These are phyloP conservation scores for Aspergillus ibericus DNA, from an alignment of 2,329 filamentous ascomycete species.

Conservation along the genomic window DNA sequence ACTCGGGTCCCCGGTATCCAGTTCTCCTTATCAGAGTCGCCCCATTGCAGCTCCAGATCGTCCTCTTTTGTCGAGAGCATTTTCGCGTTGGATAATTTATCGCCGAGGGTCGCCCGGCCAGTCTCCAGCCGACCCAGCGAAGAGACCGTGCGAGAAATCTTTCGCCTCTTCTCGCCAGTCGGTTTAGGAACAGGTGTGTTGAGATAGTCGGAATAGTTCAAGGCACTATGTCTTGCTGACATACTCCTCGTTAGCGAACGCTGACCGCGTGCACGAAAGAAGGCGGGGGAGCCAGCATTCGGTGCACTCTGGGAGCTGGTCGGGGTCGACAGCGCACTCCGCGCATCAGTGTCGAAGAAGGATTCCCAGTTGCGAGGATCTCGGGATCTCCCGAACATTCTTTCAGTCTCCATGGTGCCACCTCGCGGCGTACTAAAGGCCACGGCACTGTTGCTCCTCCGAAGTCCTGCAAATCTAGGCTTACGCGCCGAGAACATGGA, in stretches of 20 bases:
- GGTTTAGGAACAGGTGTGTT: constrained; percentile 51
- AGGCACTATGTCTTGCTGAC: constrained; percentile 56
- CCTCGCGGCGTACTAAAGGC: constrained; percentile 56
- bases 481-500: constrained; percentile 50
- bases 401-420: constrained; percentile 51
- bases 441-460: constrained; percentile 70
- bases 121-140: constrained; percentile 64
- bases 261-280: constrained; percentile 71
- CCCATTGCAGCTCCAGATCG: constrained; percentile 51
- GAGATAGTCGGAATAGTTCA: constrained; percentile 42
- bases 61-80: constrained; percentile 32
- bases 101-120: constrained; percentile 31
- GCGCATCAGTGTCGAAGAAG: constrained; percentile 77
- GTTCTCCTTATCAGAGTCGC: constrained; percentile 95
- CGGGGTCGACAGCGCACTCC: constrained; percentile 76
- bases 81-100: constrained; percentile 37
- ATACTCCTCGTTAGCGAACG: constrained; percentile 49
- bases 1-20: constrained; percentile 60
- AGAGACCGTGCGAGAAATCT: constrained; percentile 61
- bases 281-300: constrained; percentile 70
- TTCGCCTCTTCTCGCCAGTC: constrained; percentile 58
- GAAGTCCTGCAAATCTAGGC: constrained; percentile 56
- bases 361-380: constrained; percentile 91
- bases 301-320: constrained; percentile 71
- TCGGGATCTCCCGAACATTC: constrained; percentile 72